Conservation (phyloP, 2,329 filamentous ascomycete genomes). For the Phymatotrichopsis omnivora region DNA sequence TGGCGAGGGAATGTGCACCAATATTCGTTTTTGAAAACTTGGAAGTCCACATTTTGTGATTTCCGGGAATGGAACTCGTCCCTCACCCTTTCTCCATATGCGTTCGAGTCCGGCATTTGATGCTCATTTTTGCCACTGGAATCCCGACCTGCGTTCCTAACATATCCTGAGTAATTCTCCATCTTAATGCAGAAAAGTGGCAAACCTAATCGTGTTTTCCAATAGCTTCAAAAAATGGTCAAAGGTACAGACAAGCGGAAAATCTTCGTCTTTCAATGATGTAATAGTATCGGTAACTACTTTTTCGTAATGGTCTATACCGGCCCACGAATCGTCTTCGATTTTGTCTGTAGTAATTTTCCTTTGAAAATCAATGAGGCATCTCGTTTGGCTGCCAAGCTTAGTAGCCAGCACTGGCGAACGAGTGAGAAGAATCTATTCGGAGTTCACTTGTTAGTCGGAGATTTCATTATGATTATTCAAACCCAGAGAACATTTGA, state of each 20-base stretch:
- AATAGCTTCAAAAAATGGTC: constrained; percentile 31
- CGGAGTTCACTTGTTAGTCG: no score
- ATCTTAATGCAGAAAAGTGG: constrained; percentile 26
- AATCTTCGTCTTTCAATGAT: constrained; percentile 28
- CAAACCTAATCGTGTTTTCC: constrained; percentile 21
- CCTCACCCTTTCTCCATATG: not conserved
- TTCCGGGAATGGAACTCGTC: not conserved
- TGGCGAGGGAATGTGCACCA: constrained; percentile 29
- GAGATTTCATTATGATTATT: not conserved
- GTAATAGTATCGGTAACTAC: constrained; percentile 25
- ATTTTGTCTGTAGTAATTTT: not conserved
- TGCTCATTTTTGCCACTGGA: not conserved
- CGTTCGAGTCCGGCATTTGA: not conserved
- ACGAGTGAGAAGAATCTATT: constrained; percentile 33
- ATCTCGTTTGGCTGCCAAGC: constrained; percentile 29
- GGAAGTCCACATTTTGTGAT: constrained; percentile 31
- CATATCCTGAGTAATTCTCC: no score
- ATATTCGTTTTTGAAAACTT: constrained; percentile 32
- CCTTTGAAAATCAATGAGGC: constrained; percentile 29
- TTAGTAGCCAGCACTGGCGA: constrained; percentile 32
- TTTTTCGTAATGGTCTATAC: not conserved
- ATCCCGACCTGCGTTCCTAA: not conserved
- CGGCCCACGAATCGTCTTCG: not conserved
- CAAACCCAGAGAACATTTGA: not conserved
- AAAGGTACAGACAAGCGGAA: constrained; percentile 34